Evolutionary conservation across 352 stramenopile species (phyloP), one percentile per base, ranked within the genome.

Genomic region (Phytophthora uliginosa): DNA sequence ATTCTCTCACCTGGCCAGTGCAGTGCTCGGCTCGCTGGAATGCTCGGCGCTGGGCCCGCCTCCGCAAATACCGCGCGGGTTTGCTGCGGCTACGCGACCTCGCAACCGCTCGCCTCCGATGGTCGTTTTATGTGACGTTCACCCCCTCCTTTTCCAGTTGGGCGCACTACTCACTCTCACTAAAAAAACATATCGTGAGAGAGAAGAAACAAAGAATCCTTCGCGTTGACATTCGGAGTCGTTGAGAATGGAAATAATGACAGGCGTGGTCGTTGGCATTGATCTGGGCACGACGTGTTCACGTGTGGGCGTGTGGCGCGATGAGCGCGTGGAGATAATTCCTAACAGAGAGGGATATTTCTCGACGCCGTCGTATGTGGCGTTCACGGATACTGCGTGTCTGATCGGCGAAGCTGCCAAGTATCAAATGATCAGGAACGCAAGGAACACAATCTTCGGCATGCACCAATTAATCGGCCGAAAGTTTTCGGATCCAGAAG

Each of bases 401-500:
- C 13, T 62, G 12, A 24, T 36, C 18, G 42, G 42, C 0, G 42
- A 50, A 12, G 42, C 42, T 15, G 55, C 36, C 12, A 62, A 51
- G 20, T 34, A 17, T 15, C 34, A 51, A 34, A 6, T 36, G 34
- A 52, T 7, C 3, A 40, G 4, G 18, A 59, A 26, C 53, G 4
- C 31, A 9, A 8, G 18, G 18, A 51, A 52, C 36, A 62, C 42
- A 6, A 56, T 26, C 9, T 26, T 24, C 34, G 10, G 10, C 42
- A 12, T 42, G 3, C 15, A 15, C 13, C 36, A 45, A 45, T n/a
- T 45, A 7, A 7, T 45, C 36, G 36, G 36, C 36, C 36, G 12
- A 15, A 45, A 7, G 42, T 52, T 59, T 17, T 40, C 45, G 7
- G 45, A 53, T 26, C 55, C 40, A 36, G 59, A 57, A 34, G 42